Conservation (phyloP, 768 basidiomycete genomes). For the Suillus tomentosus region DNA sequence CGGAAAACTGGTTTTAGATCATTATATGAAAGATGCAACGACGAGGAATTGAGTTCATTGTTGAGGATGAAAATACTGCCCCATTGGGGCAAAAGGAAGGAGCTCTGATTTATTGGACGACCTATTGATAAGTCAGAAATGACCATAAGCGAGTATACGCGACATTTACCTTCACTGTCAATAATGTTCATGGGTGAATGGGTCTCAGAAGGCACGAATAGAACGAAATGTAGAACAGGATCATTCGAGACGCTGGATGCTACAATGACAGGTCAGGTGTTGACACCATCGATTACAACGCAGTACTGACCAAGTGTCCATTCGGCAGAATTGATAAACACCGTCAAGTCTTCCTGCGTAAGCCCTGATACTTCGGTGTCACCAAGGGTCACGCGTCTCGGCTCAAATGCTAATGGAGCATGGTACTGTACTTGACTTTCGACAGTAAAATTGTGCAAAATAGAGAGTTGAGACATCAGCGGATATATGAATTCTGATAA, state of each 20-base stretch:
- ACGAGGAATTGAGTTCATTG: slow-evolving; percentile 37
- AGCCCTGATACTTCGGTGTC: slow-evolving; percentile 54
- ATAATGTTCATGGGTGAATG: slow-evolving; percentile 73
- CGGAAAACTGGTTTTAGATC: slow-evolving; percentile 57
- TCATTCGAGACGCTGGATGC: slow-evolving; percentile 93
- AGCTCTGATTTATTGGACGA: slow-evolving; percentile 47
- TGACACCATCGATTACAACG: slow-evolving; percentile 1
- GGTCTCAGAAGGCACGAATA: slow-evolving; percentile 79
- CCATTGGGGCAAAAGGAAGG: slow-evolving; percentile 94
- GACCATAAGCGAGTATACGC: slow-evolving; percentile 11
- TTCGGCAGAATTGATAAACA: slow-evolving; percentile 94
- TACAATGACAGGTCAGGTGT: slow-evolving; percentile 31
- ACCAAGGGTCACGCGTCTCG: slow-evolving; percentile 37
- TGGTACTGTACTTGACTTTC: slow-evolving; percentile 95
- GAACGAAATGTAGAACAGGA: slow-evolving; percentile 89
- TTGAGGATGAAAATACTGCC: slow-evolving; percentile 86
- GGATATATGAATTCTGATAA: slow-evolving; percentile 69
- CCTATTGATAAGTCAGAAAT: slow-evolving; percentile 39
- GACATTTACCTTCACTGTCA: slow-evolving; percentile 47
- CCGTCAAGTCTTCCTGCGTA: slow-evolving; percentile 80
- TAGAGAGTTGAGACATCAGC: slow-evolving; percentile 55
- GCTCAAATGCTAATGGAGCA: slow-evolving; percentile 84
- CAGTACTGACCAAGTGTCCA: slow-evolving; percentile 82
- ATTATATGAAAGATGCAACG: slow-evolving; percentile 34
- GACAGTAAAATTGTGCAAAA: slow-evolving; percentile 87